Conservation (phyloP, 257 asterid species). For the Leptodermis oblonga region DNA sequence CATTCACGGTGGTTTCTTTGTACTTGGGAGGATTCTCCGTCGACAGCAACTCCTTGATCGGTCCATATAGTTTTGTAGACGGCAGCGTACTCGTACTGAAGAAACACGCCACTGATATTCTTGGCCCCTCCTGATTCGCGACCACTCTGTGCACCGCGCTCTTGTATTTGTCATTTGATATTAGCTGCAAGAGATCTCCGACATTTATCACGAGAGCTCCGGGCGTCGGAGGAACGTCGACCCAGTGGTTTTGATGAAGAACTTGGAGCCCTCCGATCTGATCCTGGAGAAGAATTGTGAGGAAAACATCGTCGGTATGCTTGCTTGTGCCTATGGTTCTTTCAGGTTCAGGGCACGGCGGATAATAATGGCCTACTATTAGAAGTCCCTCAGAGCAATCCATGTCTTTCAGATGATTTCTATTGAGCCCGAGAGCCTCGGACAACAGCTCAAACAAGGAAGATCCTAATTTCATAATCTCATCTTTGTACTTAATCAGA, state of each 20-base stretch:
- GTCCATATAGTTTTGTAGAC: conserved; percentile 19
- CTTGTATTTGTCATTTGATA: conserved; percentile 20
- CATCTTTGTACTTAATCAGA: conserved; percentile 20
- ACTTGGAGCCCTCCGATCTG: conserved; percentile 29
- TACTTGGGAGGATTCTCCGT: conserved; percentile 26
- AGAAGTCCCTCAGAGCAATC: conserved; percentile 23
- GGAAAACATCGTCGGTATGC: conserved; percentile 25
- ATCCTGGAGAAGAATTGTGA: conserved; percentile 33
- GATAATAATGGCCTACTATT: conserved; percentile 24
- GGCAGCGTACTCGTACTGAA: conserved; percentile 18
- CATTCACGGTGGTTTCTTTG: conserved; percentile 18
- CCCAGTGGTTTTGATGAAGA: conserved; percentile 31
- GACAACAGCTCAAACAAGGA: conserved; percentile 19
- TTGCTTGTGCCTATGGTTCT: conserved; percentile 22
- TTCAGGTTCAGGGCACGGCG: conserved; percentile 30
- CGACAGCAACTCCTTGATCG: conserved; percentile 15
- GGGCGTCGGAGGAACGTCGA: conserved; percentile 31
- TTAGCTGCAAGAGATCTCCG: conserved; percentile 31
- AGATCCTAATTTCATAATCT: conserved; percentile 13
- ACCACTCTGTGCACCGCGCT: conserved; percentile 24
- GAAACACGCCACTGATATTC: conserved; percentile 25
- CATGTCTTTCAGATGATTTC: conserved; percentile 19
- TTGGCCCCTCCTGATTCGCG: conserved; percentile 21
- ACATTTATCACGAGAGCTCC: conserved; percentile 28
- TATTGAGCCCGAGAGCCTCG: conserved; percentile 23